A percentile compares a stretch with the other conserved stretches of the same genome.
These are phyloP conservation scores for Nitzschia palea DNA, from an alignment of 108 stramenopile species.

Conservation along the genomic window DNA sequence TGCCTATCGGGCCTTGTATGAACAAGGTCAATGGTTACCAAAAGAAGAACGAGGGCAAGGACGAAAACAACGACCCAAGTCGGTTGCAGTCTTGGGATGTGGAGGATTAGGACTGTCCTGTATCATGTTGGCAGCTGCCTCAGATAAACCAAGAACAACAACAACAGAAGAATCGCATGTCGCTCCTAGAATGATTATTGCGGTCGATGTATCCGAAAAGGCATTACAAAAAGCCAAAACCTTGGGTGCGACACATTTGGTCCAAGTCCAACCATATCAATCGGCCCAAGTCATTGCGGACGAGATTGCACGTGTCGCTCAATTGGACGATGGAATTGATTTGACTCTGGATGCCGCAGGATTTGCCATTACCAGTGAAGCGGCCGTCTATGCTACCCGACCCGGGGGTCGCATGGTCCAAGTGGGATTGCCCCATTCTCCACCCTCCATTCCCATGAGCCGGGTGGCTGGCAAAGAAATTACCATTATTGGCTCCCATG, in stretches of 20 bases:
- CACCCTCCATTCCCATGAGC: constrained; percentile 68
- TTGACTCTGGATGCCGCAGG: constrained; percentile 77
- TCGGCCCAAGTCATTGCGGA: constrained; percentile 6
- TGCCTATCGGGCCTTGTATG: constrained; percentile 74
- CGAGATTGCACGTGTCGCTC: constrained; percentile 35
- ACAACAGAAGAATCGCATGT: too few species aligned
- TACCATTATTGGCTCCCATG: constrained; percentile 75
- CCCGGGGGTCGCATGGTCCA: constrained; percentile 69
- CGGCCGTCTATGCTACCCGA: constrained; percentile 56
- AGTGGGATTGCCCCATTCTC: constrained; percentile 73
- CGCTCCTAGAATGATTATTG: constrained; percentile 45
- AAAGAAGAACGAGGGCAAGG: constrained; percentile 1
- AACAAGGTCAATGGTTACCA: constrained; percentile 51
- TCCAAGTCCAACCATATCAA: constrained; percentile 13
- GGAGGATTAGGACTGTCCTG: constrained; percentile 80
- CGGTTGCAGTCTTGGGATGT: constrained; percentile 63
- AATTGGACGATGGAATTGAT: constrained; percentile 56
- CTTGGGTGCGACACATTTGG: constrained; percentile 59
- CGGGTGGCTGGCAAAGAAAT: constrained; percentile 68
- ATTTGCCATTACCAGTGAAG: constrained; percentile 63
- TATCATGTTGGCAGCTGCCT: constrained; percentile 66
- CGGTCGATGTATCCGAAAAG: constrained; percentile 65
- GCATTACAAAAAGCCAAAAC: constrained; percentile 59
- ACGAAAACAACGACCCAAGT: not conserved
- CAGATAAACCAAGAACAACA: too few species aligned